Conservation (phyloP, 345 rosid genomes). For the Lepidium africanum region DNA sequence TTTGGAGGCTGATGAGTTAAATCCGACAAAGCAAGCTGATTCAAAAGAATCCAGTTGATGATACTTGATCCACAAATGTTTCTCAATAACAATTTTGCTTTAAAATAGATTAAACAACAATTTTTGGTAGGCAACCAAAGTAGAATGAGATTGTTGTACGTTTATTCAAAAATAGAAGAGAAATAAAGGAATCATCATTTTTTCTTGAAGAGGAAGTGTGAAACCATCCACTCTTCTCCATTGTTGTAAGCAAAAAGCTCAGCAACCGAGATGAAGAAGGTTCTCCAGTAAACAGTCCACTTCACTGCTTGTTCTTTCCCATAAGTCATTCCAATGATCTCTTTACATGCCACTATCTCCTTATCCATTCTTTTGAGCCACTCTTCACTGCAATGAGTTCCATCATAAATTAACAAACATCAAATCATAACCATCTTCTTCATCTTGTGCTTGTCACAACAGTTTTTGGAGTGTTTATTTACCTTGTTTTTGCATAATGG, state of each 20-base stretch:
- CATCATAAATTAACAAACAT: background rate
- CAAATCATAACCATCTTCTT: background rate
- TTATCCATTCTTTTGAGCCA: constrained; percentile 86
- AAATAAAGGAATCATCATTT: constrained; percentile 33
- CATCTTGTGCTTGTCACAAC: background rate
- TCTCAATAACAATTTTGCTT: constrained; percentile 7
- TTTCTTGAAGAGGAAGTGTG: constrained; percentile 68
- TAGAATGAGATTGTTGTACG: constrained; percentile 5
- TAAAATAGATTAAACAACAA: background rate
- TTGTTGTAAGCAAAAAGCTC: constrained; percentile 79
- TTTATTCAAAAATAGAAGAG: background rate
- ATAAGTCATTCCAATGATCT: constrained; percentile 70
- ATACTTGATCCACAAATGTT: constrained; percentile 9
- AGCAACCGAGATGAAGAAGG: constrained; percentile 77
- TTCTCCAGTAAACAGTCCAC: constrained; percentile 88
- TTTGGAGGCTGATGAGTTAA: constrained; percentile 47
- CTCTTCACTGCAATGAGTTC: constrained; percentile 49
- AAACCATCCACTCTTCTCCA: constrained; percentile 89
- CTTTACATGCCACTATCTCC: constrained; percentile 38
- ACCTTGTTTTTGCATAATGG: constrained; percentile 84
- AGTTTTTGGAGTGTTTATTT: background rate
- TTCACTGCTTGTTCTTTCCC: constrained; percentile 72
- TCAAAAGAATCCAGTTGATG: constrained; percentile 27
- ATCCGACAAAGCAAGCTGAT: constrained; percentile 21
- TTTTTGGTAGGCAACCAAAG: background rate